These are phyloP conservation scores for Suhomyces pyralidae DNA, from an alignment of 805 yeast species.

Conservation along the genomic window DNA sequence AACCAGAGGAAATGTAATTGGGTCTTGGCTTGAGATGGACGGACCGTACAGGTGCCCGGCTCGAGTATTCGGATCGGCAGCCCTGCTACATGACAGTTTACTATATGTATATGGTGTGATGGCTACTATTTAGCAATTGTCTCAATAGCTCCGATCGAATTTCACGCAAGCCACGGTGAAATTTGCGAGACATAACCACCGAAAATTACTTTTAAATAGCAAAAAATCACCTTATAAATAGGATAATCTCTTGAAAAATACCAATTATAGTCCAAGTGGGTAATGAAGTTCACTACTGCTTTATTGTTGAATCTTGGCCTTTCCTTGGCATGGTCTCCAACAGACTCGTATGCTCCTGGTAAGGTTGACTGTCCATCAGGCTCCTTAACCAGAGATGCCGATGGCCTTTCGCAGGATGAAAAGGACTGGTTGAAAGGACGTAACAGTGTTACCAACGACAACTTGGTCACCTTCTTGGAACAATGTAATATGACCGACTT, in stretches of 20 bases:
- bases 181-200: background rate
- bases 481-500: conserved; percentile 47
- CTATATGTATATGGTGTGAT: background rate
- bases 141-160: background rate
- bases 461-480: conserved; percentile 44
- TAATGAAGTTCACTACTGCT: background rate
- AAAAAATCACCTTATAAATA: background rate
- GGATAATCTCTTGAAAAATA: background rate
- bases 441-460: conserved; percentile 43
- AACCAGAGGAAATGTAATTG: background rate
- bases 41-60: background rate
- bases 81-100: background rate
- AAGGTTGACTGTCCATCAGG: conserved; percentile 50
- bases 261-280: background rate
- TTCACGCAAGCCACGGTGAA: background rate
- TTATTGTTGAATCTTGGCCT: background rate
- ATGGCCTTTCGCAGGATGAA: conserved; percentile 45
- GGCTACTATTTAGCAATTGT: background rate
- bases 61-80: background rate
- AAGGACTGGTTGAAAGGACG: conserved; percentile 50
- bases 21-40: background rate
- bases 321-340: conserved; percentile 17
- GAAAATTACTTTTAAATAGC: background rate
- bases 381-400: conserved; percentile 46
- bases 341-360: conserved; percentile 62